Conservation (phyloP, 305 asterid species). For the Ruellia speciosa region DNA sequence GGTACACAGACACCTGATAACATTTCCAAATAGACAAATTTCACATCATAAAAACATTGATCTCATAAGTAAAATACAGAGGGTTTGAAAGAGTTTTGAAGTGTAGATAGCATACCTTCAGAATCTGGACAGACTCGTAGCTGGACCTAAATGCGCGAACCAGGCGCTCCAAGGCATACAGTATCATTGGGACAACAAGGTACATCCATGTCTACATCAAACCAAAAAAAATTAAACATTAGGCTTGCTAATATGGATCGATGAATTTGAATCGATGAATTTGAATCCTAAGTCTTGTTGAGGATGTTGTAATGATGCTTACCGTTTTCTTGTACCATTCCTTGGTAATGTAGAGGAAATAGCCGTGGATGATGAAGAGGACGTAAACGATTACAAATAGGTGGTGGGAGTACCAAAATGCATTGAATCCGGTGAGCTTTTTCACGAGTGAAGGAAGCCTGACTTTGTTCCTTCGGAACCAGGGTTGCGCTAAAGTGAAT, state of each 20-base stretch:
- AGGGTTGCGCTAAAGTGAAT: conserved; percentile 44
- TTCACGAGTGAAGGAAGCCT: too few species aligned
- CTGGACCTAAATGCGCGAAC: conserved; percentile 47
- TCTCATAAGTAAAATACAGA: neutral
- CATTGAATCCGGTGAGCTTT: too few species aligned
- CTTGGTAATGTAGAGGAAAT: conserved; percentile 41
- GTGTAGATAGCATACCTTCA: conserved; percentile 28
- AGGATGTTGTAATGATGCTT: neutral
- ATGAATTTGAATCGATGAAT: neutral
- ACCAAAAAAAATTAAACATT: neutral
- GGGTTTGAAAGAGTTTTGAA: neutral
- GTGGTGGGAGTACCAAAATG: too few species aligned
- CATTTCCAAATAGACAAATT: neutral
- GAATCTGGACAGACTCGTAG: conserved; percentile 32
- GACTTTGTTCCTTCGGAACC: conserved; percentile 22
- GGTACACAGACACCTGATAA: conserved; percentile 48
- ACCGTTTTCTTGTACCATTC: conserved; percentile 53
- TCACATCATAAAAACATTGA: neutral
- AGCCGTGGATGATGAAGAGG: conserved; percentile 14
- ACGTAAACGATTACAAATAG: too few species aligned
- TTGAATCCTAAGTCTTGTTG: neutral
- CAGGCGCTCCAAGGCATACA: conserved; percentile 47
- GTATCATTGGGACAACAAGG: conserved; percentile 43
- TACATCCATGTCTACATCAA: conserved; percentile 57
- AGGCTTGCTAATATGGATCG: too few species aligned